These are phyloP conservation scores for Linaria vulgaris DNA, from an alignment of 257 asterid species.

Conservation along the genomic window DNA sequence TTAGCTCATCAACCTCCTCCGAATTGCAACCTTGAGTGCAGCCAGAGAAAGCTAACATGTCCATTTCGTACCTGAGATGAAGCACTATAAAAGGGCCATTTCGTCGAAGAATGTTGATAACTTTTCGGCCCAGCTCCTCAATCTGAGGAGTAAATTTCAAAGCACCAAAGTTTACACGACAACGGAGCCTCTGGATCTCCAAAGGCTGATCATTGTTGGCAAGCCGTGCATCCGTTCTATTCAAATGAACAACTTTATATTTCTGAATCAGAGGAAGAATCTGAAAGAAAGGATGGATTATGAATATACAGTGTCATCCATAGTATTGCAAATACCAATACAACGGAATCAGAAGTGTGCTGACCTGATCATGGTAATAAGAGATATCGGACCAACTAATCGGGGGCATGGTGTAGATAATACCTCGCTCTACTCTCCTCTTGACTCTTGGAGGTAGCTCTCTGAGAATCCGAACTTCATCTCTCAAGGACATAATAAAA, in stretches of 20 bases:
- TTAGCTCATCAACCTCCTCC: conserved; percentile 83
- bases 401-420: conserved; percentile 78
- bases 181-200: conserved; percentile 88
- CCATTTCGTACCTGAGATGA: conserved; percentile 98
- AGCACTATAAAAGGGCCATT: conserved; percentile 92
- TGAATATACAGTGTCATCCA: conserved; percentile 8
- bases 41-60: conserved; percentile 97
- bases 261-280: conserved; percentile 88
- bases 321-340: conserved; percentile 3
- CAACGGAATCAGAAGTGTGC: conserved; percentile 19
- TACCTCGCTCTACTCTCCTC: conserved; percentile 79
- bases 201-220: conserved; percentile 89
- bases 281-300: conserved; percentile 42
- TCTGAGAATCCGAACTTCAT: conserved; percentile 90
- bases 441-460: conserved; percentile 87
- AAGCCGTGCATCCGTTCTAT: conserved; percentile 89
- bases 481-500: conserved; percentile 86
- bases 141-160: conserved; percentile 84
- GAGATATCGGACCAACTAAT: conserved; percentile 96
- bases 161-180: conserved; percentile 85
- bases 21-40: conserved; percentile 87
- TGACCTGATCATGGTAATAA: conserved; percentile 80
- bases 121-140: conserved; percentile 92
- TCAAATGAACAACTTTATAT: conserved; percentile 86
- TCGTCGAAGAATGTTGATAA: conserved; percentile 67